phyloP scores from a whole-genome alignment of 345 rosid species.

The Eucalyptus pumila region DNA sequence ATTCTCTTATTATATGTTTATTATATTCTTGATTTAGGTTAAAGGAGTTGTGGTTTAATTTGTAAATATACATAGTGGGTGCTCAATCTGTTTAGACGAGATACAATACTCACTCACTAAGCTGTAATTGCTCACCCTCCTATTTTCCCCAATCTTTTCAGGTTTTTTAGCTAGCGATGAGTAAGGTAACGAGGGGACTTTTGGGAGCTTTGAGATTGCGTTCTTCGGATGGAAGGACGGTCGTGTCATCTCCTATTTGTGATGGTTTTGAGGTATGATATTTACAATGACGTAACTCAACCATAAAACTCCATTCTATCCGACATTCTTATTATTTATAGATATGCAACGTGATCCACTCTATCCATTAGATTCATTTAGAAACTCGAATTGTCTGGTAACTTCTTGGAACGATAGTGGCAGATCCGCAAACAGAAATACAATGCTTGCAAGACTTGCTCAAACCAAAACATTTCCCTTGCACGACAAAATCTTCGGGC shows the following conservation, averaged over 20 bases:
- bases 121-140: not conserved
- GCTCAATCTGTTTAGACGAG: rapidly evolving
- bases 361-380: not conserved
- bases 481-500: not conserved
- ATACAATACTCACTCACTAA: not conserved
- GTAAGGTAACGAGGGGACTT: not conserved
- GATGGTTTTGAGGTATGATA: not conserved
- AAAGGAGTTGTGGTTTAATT: not conserved
- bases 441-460: not conserved
- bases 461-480: not conserved
- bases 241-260: rapidly evolving
- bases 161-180: not conserved
- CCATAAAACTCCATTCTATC: not conserved
- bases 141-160: not conserved
- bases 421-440: not conserved
- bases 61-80: not conserved
- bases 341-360: not conserved
- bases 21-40: not conserved
- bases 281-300: not conserved
- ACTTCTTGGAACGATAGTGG: not conserved
- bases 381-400: not conserved
- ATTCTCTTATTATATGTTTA: too few relatives aligned
- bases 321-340: not conserved
- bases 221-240: not conserved
- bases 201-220: not conserved